Evolutionary conservation across 148 eudicot species (phyloP).

Genomic region (Chenopodium album): DNA sequence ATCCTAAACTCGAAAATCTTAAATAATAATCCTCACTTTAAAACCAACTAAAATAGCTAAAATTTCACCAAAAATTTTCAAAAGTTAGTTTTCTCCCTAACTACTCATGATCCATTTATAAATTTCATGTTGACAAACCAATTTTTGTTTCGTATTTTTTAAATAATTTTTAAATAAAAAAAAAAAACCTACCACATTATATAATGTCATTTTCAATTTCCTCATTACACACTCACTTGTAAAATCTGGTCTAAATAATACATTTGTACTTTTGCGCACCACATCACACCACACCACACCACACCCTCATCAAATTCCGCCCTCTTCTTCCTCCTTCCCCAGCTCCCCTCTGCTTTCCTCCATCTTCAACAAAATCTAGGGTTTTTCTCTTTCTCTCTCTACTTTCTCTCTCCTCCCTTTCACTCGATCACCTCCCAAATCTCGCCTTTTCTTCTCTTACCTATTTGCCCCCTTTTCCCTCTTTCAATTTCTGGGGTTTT

Average conservation of each 20-base stretch:
- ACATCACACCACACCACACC: neutral
- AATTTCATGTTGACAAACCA: too few species aligned
- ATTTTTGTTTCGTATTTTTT: too few species aligned
- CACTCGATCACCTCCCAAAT: neutral
- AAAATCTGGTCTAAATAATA: conserved; percentile 4
- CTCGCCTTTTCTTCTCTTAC: neutral
- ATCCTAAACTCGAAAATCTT: too few species aligned
- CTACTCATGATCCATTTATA: too few species aligned
- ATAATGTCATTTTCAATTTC: neutral
- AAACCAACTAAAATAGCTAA: too few species aligned
- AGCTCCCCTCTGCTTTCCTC: neutral
- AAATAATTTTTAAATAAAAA: too few species aligned
- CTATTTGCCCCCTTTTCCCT: neutral
- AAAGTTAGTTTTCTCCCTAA: too few species aligned
- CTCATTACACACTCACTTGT: neutral
- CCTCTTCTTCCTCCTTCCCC: conserved; percentile 4
- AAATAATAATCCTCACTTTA: too few species aligned
- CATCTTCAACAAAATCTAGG: conserved; percentile 5
- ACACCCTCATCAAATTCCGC: too few species aligned
- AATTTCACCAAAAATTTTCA: too few species aligned
- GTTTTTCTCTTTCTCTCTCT: neutral
- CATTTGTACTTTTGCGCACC: conserved; percentile 20
- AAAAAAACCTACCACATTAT: neutral
- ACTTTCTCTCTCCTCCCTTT: neutral
- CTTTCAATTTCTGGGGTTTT: neutral